Evolutionary conservation across 192 early-diverging fungal genomes (phyloP).

Genomic region (Rhizoclosmatium globosum): DNA sequence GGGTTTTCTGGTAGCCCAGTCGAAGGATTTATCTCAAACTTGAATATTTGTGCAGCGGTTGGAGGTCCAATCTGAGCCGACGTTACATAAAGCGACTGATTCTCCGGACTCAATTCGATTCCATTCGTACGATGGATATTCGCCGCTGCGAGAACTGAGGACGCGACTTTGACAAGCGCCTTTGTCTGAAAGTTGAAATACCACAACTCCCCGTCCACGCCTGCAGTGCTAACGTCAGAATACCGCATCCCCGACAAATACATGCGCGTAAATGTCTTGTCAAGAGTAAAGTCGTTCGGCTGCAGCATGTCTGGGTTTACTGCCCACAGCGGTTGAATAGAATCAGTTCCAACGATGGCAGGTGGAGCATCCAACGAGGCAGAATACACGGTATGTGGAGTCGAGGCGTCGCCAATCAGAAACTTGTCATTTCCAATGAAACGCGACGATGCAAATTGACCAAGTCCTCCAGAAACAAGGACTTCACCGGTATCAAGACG

Average conservation of each 20-base stretch:
- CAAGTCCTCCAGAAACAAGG: neutral
- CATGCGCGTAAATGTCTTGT: neutral
- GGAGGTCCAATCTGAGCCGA: neutral
- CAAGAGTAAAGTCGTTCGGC: slow-evolving; percentile 11
- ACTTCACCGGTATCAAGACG: slow-evolving; percentile 2
- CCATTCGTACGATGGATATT: slow-evolving; percentile 14
- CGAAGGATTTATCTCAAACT: neutral
- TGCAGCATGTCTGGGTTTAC: slow-evolving; percentile 1
- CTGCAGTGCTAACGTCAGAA: neutral
- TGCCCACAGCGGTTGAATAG: neutral
- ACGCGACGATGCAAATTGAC: slow-evolving; percentile 4
- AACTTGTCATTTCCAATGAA: neutral
- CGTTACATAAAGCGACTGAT: neutral
- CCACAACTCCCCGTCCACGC: slow-evolving; percentile 9
- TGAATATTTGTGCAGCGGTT: neutral
- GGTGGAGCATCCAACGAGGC: neutral
- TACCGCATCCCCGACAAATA: neutral
- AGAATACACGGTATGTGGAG: neutral
- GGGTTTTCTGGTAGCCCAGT: neutral
- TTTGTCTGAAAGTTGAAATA: slow-evolving; percentile 9
- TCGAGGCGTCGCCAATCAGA: slow-evolving; percentile 1
- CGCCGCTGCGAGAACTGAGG: neutral
- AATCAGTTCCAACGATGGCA: neutral
- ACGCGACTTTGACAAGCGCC: neutral
- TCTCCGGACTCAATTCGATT: slow-evolving; percentile 5